Evolutionary conservation across 371 early-diverging fungal species (phyloP), one percentile per base, ranked within the genome.

Genomic region (Mucor mucedo): DNA sequence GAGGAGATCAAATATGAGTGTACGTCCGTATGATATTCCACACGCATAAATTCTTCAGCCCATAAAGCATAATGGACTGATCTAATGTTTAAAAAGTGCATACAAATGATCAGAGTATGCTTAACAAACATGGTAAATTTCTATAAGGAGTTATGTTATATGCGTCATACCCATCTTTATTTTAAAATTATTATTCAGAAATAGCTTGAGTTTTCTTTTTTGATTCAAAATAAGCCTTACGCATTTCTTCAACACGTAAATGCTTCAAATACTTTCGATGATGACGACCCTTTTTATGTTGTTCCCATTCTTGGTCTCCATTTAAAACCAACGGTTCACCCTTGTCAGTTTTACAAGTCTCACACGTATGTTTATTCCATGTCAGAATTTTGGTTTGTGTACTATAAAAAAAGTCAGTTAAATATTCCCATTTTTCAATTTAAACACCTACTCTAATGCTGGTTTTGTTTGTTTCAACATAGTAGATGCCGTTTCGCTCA

Each of bases 221-320:
- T 2, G 53, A 61, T 28, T 62, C 63, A 30, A 70, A 53, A 39
- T 70, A 62, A 6, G 66, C 66, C 50, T 66, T 65, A 4, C 66
- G 58, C 52, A 49, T 53, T 35, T 54, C 65, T 38, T 65, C 66
- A 32, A 65, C 45, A 30, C 56, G 56, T 28, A 69, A 49, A 38
- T 69, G 71, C 41, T 80, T 80, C 7, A 71, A 38, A 29, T 61
- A 69, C 45, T 83, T 87, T 29, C 86, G 78, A 69, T 92, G 93
- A 28, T 75, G 72, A 14, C 87, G 80, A 39, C 90, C 84, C 50
- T 71, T 72, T 27, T 85, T 48, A 54, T 92, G 93, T 49, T 86
- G 86, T 39, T 83, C 74, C 85, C 88, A 90, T 57, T 89, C 88
- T 13, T 77, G 74, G 30, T 90, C 88, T 4, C 93, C 93, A 66